Base-by-base conservation (phyloP, 371 early-diverging fungal genomes). In the Rhizopus microsporus region DNA sequence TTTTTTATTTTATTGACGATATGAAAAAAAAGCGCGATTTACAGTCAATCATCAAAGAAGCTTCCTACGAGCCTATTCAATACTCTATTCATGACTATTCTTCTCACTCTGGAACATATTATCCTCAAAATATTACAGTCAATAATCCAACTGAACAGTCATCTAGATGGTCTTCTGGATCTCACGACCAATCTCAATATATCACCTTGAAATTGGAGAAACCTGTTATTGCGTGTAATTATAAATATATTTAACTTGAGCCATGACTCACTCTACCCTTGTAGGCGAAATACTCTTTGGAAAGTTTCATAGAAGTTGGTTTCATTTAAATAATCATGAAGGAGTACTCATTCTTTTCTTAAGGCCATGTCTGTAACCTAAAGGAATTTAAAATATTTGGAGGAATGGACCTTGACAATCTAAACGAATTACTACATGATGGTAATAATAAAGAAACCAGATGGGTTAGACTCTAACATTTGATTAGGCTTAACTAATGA, bases 311-410 rank as follows among this genome's bases (percentile, higher is more conserved):
- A 93, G 95, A 72, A 78, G 89, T 86, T 83, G 70, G 46, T 32
- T 51, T 16, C 29, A 37, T 30, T 17, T 37, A 44, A 34, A 30
- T 29, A 15, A 12, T 29, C 0, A 44, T 35, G 37, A 50, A n/a
- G 32, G 29, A 43, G n/a, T 6, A 90, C 93, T 59, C 88, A 84
- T 3, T 93, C 92, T 29, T 54, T n/a, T 57, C 47, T 30, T 23
- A 33, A 88, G 90, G 87, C 4, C 99, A 99, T 74, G 95, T 96
- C 12, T 98, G 97, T 75, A 99, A 97, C 67, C 69, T 99, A 30
- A 95, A 93, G 61, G 96, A 97, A 75, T 96, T 97, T 82, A 95
- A 93, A 69, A 89, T 98, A 7, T 95, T 72, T 69, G 95, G 93
- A 43, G 94, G 95, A 4, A 74, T 93, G 74, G 68, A 85, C 2